Evolutionary conservation across 805 yeast genomes (phyloP).

Genomic region (Metschnikowia amazonensis): DNA sequence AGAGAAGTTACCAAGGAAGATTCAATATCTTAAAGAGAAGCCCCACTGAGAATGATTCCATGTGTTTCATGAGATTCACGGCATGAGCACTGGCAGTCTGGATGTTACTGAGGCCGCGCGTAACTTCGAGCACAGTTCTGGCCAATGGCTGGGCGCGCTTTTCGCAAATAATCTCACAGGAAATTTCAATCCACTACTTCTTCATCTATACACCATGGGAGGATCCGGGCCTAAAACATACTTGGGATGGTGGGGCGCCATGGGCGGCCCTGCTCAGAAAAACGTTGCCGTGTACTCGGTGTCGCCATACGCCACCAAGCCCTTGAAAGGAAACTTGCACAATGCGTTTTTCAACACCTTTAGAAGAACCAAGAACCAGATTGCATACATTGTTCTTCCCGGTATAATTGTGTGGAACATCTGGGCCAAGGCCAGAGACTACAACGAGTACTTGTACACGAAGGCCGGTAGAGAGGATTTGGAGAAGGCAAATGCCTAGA

Average conservation of each 20-base stretch:
- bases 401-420: conserved; percentile 76
- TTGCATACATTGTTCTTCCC: conserved; percentile 73
- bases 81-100: neutral
- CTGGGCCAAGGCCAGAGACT: conserved; percentile 84
- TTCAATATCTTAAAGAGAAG: too few relatives aligned
- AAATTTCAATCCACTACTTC: neutral
- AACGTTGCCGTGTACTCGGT: conserved; percentile 84
- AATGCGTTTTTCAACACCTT: conserved; percentile 86
- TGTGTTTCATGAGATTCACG: too few relatives aligned
- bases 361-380: conserved; percentile 90
- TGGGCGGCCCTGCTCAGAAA: conserved; percentile 80
- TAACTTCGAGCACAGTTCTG: conserved; percentile 3
- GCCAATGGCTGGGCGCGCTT: conserved; percentile 17
- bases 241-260: conserved; percentile 97
- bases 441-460: conserved; percentile 91
- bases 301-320: conserved; percentile 90
- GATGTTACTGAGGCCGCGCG: conserved; percentile 4
- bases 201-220: conserved; percentile 44
- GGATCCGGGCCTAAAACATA: conserved; percentile 70
- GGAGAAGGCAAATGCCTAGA: conserved; percentile 53
- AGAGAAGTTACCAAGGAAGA: too few relatives aligned
- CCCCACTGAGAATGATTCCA: too few relatives aligned
- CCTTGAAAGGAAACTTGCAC: conserved; percentile 81
- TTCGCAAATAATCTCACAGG: conserved; percentile 12
- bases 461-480: conserved; percentile 97